Conservation (phyloP, 495 filamentous ascomycete genomes). For the Podospora comata region DNA sequence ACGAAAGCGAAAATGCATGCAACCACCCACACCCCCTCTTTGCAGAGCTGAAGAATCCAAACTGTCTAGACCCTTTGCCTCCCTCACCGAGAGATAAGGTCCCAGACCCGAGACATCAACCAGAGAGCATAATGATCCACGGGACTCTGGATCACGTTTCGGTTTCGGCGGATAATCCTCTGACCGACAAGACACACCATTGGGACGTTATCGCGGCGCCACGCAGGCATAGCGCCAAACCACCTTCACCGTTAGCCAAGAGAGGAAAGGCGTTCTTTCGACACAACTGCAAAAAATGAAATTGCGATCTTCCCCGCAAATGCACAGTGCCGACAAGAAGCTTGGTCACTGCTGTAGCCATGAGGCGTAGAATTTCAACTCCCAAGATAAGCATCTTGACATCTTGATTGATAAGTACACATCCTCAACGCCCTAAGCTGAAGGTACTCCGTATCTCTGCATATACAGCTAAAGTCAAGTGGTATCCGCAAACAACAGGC, state of each 20-base stretch:
- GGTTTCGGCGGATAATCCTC: background rate
- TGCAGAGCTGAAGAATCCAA: background rate
- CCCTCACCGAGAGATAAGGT: background rate
- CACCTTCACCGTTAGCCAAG: no score
- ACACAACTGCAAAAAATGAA: background rate
- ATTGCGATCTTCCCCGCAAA: constrained; percentile 5
- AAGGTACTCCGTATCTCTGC: background rate
- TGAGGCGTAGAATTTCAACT: background rate
- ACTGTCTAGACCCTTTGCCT: background rate
- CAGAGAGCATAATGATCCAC: background rate
- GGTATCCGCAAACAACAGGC: background rate
- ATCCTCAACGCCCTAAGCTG: background rate
- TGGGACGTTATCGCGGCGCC: background rate
- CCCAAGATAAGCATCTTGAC: background rate
- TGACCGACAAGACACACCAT: background rate
- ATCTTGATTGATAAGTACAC: background rate
- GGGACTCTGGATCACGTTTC: background rate
- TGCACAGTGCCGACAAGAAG: background rate
- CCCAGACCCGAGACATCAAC: background rate
- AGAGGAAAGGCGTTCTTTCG: background rate
- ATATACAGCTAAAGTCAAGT: background rate
- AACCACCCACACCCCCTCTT: background rate
- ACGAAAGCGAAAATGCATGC: background rate
- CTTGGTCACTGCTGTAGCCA: background rate
- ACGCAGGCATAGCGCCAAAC: background rate